Evolutionary conservation across 106 monocot species (phyloP).

Genomic region (Dendrobium nobile): DNA sequence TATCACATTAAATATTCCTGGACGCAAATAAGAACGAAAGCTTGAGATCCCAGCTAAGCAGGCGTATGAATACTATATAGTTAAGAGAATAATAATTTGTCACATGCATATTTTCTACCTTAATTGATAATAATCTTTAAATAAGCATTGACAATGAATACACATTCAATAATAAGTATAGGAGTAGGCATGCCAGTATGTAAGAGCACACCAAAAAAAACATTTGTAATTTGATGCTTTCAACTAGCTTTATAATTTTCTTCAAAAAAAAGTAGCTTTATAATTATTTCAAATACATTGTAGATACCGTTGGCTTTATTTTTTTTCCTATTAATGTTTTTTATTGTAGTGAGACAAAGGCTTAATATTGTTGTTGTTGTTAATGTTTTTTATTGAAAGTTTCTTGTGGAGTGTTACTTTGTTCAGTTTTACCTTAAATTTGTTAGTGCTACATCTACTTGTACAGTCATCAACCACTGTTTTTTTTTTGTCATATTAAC

Average conservation of each 20-base stretch:
- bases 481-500: conserved; percentile 31
- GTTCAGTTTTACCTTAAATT: too few relatives aligned
- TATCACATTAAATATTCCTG: too few relatives aligned
- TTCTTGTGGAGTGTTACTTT: neutral
- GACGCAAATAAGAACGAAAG: neutral
- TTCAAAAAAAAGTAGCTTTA: neutral
- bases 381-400: neutral
- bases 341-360: too few relatives aligned
- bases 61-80: neutral
- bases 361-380: too few relatives aligned
- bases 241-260: neutral
- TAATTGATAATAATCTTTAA: neutral
- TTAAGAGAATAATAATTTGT: neutral
- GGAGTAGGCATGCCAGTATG: neutral
- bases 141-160: neutral
- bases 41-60: neutral
- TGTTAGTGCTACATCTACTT: neutral
- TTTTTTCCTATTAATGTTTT: neutral
- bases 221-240: neutral
- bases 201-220: neutral
- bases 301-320: neutral
- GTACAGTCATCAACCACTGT: neutral
- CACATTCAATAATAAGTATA: neutral
- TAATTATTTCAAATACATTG: neutral
- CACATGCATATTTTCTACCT: neutral